Conservation (phyloP, 2,329 filamentous ascomycete species). For the Botrytis medusae region DNA sequence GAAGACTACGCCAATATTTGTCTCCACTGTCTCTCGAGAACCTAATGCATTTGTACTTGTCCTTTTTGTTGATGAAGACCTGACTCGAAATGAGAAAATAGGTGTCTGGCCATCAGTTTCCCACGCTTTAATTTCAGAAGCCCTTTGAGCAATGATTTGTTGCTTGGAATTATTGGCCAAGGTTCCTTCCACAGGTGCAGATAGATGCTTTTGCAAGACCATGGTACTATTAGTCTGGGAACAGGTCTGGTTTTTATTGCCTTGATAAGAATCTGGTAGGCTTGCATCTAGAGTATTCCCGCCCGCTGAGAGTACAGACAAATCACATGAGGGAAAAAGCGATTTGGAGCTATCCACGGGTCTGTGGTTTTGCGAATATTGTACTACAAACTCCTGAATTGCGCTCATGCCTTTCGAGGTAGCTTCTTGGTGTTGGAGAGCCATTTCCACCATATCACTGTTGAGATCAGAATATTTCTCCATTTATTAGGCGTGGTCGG, state of each 20-base stretch:
- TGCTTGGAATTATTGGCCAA: not conserved
- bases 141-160: not conserved
- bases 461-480: not conserved
- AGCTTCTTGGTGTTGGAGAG: not conserved
- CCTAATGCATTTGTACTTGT: not conserved
- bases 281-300: not conserved
- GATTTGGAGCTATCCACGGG: not conserved
- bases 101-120: not conserved
- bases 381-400: not conserved
- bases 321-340: no score
- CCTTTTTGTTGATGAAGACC: not conserved
- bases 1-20: not conserved
- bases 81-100: not conserved
- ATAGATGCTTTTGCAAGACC: no score
- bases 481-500: not conserved
- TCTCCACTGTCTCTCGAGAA: not conserved
- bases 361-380: not conserved
- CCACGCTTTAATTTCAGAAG: not conserved
- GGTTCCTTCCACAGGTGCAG: not conserved
- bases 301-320: not conserved
- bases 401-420: conserved; percentile 7
- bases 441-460: conserved; percentile 1
- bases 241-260: not conserved
- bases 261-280: not conserved
- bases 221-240: not conserved